Conservation (phyloP, 768 basidiomycete genomes). For the Leccinum rimulosum region DNA sequence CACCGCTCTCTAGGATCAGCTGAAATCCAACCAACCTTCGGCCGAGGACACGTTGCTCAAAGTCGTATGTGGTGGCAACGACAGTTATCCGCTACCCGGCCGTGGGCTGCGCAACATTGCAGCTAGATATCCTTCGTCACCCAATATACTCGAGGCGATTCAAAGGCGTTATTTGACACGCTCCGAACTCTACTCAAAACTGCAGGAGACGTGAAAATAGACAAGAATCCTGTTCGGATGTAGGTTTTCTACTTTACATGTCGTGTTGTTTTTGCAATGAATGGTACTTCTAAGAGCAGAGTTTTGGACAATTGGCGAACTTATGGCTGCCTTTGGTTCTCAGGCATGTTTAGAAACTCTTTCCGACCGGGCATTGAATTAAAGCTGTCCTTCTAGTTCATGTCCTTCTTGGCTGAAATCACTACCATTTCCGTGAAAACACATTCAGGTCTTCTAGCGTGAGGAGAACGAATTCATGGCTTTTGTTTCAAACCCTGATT, state of each 20-base stretch:
- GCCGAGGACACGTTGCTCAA: slow-evolving; percentile 67
- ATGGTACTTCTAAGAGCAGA: slow-evolving; percentile 55
- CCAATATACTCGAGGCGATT: slow-evolving; percentile 79
- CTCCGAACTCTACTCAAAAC: slow-evolving; percentile 74
- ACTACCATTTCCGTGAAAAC: slow-evolving; percentile 56
- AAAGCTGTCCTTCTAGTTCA: slow-evolving; percentile 55
- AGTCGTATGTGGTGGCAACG: slow-evolving; percentile 54
- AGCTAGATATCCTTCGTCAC: slow-evolving; percentile 66
- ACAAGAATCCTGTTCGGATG: slow-evolving; percentile 67
- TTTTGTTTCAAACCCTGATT: slow-evolving; percentile 6
- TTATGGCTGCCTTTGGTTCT: slow-evolving; percentile 81
- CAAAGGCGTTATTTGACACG: slow-evolving; percentile 83
- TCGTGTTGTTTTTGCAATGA: slow-evolving; percentile 1
- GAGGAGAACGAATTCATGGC: slow-evolving; percentile 26
- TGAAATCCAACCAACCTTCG: slow-evolving; percentile 61
- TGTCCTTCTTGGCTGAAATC: slow-evolving; percentile 94
- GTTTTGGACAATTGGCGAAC: slow-evolving; percentile 82
- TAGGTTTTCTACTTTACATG: slow-evolving; percentile 35
- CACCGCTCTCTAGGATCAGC: slow-evolving; percentile 47
- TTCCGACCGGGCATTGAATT: not conserved
- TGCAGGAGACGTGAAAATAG: slow-evolving; percentile 69
- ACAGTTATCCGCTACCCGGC: slow-evolving; percentile 79
- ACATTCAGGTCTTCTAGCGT: slow-evolving; percentile 72
- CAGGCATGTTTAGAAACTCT: slow-evolving; percentile 55
- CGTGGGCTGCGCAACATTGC: slow-evolving; percentile 80